These are phyloP conservation scores for Galerina sulciceps DNA, from an alignment of 768 basidiomycete genomes.

Conservation along the genomic window DNA sequence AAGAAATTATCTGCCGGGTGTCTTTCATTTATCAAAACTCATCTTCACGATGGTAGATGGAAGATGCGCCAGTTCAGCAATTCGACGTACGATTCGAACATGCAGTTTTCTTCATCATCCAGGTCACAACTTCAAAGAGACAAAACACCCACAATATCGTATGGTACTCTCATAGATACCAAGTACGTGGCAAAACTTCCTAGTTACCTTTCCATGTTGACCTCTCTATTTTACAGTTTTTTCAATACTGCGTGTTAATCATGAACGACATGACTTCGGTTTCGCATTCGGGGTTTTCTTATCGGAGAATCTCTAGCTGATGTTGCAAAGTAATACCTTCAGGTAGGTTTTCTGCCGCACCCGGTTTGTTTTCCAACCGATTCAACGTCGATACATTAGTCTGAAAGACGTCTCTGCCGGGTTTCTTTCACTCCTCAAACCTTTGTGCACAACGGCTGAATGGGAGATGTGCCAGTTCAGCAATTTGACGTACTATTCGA, in stretches of 20 bases:
- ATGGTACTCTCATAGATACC: constrained; percentile 62
- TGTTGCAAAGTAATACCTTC: constrained; percentile 35
- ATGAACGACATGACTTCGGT: constrained; percentile 91
- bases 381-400: constrained; percentile 8
- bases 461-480: constrained; percentile 48
- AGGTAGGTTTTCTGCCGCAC: constrained; percentile 36
- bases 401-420: constrained; percentile 50
- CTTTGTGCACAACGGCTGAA: background rate
- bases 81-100: constrained; percentile 61
- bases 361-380: background rate
- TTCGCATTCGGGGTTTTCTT: constrained; percentile 72
- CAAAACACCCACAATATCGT: constrained; percentile 38
- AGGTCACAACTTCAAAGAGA: constrained; percentile 43
- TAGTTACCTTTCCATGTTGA: background rate
- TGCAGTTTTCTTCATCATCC: constrained; percentile 43
- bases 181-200: constrained; percentile 43
- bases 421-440: constrained; percentile 18
- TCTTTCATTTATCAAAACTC: constrained; percentile 18
- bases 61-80: constrained; percentile 50
- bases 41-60: background rate
- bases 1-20: constrained; percentile 48
- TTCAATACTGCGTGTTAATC: constrained; percentile 90
- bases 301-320: constrained; percentile 55
- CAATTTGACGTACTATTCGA: constrained; percentile 63
- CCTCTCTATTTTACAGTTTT: constrained; percentile 55